These are phyloP conservation scores for Casuarina equisetifolia DNA, from an alignment of 306 rosid species.

Conservation along the genomic window DNA sequence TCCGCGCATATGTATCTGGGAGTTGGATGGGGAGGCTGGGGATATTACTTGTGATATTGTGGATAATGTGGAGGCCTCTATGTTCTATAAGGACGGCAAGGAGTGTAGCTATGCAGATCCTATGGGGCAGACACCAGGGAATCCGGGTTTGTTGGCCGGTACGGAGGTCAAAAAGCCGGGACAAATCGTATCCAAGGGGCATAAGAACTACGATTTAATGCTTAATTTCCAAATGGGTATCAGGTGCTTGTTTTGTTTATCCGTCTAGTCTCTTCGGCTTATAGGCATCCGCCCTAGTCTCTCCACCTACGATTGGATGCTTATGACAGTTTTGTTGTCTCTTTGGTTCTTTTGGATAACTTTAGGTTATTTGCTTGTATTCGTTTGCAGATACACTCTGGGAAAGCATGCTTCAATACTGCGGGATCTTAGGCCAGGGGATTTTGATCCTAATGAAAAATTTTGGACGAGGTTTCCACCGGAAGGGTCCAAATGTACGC, in stretches of 20 bases:
- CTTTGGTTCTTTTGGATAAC: background rate
- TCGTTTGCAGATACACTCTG: slow-evolving; percentile 37
- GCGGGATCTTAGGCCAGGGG: slow-evolving; percentile 40
- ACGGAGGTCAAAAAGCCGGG: slow-evolving; percentile 49
- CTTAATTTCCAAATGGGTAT: slow-evolving; percentile 55
- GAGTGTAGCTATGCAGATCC: slow-evolving; percentile 30
- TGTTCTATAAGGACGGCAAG: slow-evolving; percentile 41
- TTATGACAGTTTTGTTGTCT: background rate
- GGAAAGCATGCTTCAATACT: slow-evolving; percentile 46
- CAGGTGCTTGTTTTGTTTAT: slow-evolving; percentile 19
- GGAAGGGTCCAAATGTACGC: slow-evolving; percentile 55
- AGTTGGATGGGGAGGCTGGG: slow-evolving; percentile 55
- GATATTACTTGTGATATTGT: slow-evolving; percentile 60
- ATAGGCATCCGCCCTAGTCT: too few relatives aligned
- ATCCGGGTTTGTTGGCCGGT: slow-evolving; percentile 38
- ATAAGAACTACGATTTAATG: slow-evolving; percentile 52
- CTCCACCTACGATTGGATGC: background rate
- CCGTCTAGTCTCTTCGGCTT: too few relatives aligned
- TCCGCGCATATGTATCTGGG: slow-evolving; percentile 57
- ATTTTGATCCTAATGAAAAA: slow-evolving; percentile 56
- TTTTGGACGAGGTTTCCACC: slow-evolving; percentile 57
- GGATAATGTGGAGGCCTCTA: slow-evolving; percentile 41
- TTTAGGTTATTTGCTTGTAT: background rate
- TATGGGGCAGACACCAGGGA: slow-evolving; percentile 19
- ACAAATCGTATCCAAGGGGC: slow-evolving; percentile 41